A percentile compares a stretch with the other conserved stretches of the same genome.
Conservation (phyloP, 2,329 filamentous ascomycete genomes). For the Dactylonectria estremocensis region DNA sequence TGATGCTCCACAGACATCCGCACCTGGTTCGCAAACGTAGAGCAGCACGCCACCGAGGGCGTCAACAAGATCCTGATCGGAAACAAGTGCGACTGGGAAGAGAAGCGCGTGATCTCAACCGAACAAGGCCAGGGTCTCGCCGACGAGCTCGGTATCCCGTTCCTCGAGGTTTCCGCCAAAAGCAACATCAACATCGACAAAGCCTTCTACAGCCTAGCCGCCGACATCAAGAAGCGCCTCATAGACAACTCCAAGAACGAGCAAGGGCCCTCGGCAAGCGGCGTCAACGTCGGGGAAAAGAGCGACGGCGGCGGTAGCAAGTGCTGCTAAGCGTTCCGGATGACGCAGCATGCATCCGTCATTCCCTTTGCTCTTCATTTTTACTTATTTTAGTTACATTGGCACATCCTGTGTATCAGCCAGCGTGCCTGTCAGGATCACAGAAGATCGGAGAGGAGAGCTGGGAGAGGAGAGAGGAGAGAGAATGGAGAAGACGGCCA, state of each 20-base stretch:
- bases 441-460: constrained; percentile 27
- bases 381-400: constrained; percentile 47
- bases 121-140: constrained; percentile 94
- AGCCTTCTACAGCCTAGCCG: constrained; percentile 94
- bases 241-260: constrained; percentile 92
- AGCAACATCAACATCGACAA: constrained; percentile 99
- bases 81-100: constrained; percentile 99
- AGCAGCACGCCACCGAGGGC: constrained; percentile 97
- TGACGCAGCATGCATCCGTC: constrained; percentile 37
- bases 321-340: constrained; percentile 76
- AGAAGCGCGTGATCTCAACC: constrained; percentile 94
- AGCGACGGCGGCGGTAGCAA: constrained; percentile 74
- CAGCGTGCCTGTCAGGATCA: constrained; percentile 36
- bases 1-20: constrained; percentile 81
- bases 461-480: constrained; percentile 11
- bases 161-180: constrained; percentile 98
- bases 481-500: constrained; percentile 6
- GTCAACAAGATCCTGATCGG: constrained; percentile 99
- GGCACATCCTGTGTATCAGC: constrained; percentile 34
- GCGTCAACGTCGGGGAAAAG: constrained; percentile 79
- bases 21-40: constrained; percentile 99
- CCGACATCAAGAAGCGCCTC: constrained; percentile 98
- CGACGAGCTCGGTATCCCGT: constrained; percentile 96
- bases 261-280: constrained; percentile 65
- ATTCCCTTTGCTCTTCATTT: constrained; percentile 44